Percentiles rank a stretch among this genome's conserved stretches.
Conservation (phyloP, 1,284 basidiomycete species). For the Nidula niveotomentosa region DNA sequence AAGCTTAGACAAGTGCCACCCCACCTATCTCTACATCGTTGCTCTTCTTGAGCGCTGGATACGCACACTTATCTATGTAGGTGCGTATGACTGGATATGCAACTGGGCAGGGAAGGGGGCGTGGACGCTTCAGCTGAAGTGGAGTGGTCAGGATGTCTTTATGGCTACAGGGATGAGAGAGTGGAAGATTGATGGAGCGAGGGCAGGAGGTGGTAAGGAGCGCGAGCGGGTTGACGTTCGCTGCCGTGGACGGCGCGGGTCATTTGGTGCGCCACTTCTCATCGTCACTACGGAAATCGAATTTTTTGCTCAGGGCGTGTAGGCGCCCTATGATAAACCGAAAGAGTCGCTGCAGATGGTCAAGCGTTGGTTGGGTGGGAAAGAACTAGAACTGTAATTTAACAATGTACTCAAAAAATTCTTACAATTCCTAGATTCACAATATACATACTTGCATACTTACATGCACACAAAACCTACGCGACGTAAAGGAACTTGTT, state of each 20-base stretch:
- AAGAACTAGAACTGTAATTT: not conserved
- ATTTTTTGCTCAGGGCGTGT: not conserved
- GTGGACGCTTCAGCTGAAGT: conserved; percentile 62
- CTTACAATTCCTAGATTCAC: too few relatives aligned
- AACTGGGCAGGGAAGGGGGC: conserved; percentile 76
- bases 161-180: conserved; percentile 41
- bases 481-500: conserved; percentile 81
- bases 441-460: too few relatives aligned
- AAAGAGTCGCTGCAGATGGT: conserved; percentile 51
- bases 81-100: conserved; percentile 71
- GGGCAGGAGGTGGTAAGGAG: conserved; percentile 57
- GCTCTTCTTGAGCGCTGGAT: conserved; percentile 74
- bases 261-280: conserved; percentile 54
- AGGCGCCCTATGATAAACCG: conserved; percentile 67
- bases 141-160: conserved; percentile 59
- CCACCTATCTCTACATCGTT: conserved; percentile 56
- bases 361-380: conserved; percentile 47
- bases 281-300: too few relatives aligned
- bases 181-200: conserved; percentile 55
- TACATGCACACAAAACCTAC: not conserved
- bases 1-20: conserved; percentile 39
- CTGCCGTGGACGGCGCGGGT: conserved; percentile 58
- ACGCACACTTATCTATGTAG: conserved; percentile 73
- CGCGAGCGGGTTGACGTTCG: conserved; percentile 61
- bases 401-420: too few relatives aligned